phyloP scores from a whole-genome alignment of 2,329 filamentous ascomycete genomes.

The Arthroderma sp. region DNA sequence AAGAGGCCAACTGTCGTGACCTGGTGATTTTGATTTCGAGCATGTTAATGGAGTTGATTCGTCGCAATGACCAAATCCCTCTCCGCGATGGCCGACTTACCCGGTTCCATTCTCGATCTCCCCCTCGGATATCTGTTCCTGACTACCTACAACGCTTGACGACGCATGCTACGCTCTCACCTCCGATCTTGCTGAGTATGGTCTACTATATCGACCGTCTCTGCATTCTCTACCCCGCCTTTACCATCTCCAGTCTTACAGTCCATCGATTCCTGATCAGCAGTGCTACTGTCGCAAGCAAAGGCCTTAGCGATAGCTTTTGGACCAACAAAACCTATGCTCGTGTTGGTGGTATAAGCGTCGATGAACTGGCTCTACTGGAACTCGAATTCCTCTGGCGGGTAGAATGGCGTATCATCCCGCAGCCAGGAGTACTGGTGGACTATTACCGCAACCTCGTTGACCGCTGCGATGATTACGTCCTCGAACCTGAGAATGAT shows the following conservation, averaged over 20 bases:
- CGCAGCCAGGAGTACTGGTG: constrained; percentile 80
- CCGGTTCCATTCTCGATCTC: constrained; percentile 80
- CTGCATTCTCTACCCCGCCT: constrained; percentile 81
- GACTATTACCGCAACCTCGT: constrained; percentile 88
- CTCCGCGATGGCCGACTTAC: constrained; percentile 77
- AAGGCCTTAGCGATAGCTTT: constrained; percentile 90
- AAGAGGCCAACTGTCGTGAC: constrained; percentile 68
- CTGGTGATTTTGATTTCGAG: constrained; percentile 82
- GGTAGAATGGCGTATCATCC: constrained; percentile 94
- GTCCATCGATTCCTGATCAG: constrained; percentile 96
- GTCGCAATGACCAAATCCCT: constrained; percentile 79
- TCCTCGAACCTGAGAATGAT: constrained; percentile 30
- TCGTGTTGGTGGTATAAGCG: constrained; percentile 78
- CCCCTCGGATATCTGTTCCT: constrained; percentile 83
- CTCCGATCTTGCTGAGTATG: constrained; percentile 92
- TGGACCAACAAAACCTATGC: constrained; percentile 98
- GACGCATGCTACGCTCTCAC: constrained; percentile 83
- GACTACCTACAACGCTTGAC: constrained; percentile 90
- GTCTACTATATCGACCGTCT: constrained; percentile 97
- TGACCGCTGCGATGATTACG: constrained; percentile 48
- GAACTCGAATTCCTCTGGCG: constrained; percentile 88
- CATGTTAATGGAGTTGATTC: constrained; percentile 91
- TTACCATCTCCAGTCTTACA: constrained; percentile 90
- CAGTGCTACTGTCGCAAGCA: constrained; percentile 86
- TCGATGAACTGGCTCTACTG: constrained; percentile 76